Evolutionary conservation across 2,329 filamentous ascomycete species (phyloP).

Genomic region (Pestalotiopsis fici): DNA sequence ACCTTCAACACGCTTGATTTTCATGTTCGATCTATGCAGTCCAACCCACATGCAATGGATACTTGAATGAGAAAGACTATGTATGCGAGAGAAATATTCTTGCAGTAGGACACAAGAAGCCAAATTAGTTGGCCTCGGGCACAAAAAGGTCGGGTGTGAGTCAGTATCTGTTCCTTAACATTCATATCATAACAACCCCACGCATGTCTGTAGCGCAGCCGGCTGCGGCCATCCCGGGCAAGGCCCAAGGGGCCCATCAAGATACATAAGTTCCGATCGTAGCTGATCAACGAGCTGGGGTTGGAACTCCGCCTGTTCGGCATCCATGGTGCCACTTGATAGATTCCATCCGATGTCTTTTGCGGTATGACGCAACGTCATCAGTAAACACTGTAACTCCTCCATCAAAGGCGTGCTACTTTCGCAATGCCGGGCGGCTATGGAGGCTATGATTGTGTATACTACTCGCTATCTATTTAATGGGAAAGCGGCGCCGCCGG

Average conservation of each 20-base stretch:
- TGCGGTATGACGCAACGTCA: not conserved
- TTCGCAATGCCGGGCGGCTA: not conserved
- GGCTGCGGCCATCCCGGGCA: not conserved
- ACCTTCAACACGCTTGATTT: slow-evolving; percentile 5
- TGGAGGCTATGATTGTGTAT: not conserved
- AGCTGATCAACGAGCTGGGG: not conserved
- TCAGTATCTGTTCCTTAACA: not conserved
- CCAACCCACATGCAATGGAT: not conserved
- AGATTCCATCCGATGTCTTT: not conserved
- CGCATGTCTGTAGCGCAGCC: not conserved
- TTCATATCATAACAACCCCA: not conserved
- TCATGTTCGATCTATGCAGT: not conserved
- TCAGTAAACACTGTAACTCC: not conserved
- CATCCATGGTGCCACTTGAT: not conserved
- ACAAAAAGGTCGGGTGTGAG: not conserved
- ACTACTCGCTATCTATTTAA: not conserved
- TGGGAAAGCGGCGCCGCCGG: not conserved
- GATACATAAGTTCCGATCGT: not conserved
- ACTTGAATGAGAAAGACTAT: not conserved
- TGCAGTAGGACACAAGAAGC: not conserved
- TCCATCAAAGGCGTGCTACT: not conserved
- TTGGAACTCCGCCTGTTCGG: not conserved
- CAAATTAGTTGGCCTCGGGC: not conserved
- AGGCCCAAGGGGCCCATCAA: not conserved
- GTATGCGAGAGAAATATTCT: too few relatives aligned